Percentiles rank a stretch among this genome's conserved stretches.
phyloP scores from a whole-genome alignment of 768 basidiomycete species.

The Suillus brevipes region DNA sequence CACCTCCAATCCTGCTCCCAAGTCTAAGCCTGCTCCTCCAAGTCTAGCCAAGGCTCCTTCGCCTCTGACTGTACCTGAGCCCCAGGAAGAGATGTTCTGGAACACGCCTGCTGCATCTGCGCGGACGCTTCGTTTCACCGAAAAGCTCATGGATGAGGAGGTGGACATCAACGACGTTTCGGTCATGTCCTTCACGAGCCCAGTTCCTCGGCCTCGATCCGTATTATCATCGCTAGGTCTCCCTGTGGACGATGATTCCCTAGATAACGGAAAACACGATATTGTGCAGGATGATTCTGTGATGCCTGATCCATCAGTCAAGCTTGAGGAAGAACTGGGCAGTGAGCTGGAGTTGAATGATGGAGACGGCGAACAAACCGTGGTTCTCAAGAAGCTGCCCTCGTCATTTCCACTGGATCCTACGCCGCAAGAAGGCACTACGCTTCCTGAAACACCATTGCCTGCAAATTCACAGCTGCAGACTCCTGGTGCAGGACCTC shows the following conservation, averaged over 20 bases:
- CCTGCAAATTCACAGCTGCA: conserved; percentile 4
- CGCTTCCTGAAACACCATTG: conserved; percentile 8
- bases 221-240: conserved; percentile 27
- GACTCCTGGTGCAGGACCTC: conserved; percentile 8
- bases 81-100: conserved; percentile 62
- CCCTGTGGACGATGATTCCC: background rate
- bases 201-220: conserved; percentile 36
- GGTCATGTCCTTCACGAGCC: conserved; percentile 45
- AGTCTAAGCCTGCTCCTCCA: conserved; percentile 18
- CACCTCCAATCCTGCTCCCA: conserved; percentile 20
- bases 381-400: conserved; percentile 29
- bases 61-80: conserved; percentile 28
- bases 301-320: background rate
- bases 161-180: conserved; percentile 57
- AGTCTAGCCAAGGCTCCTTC: conserved; percentile 18
- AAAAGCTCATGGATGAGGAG: conserved; percentile 63
- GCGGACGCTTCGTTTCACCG: conserved; percentile 62
- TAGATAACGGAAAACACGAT: background rate
- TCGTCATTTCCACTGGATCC: background rate
- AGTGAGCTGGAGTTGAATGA: conserved; percentile 10
- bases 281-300: background rate
- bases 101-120: conserved; percentile 53
- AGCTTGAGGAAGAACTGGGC: background rate
- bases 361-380: conserved; percentile 32
- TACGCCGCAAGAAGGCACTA: background rate